Percentiles rank a stretch among this genome's conserved stretches.
These are phyloP conservation scores for Cercospora sp. DNA, from an alignment of 2,329 filamentous ascomycete genomes.

Conservation along the genomic window DNA sequence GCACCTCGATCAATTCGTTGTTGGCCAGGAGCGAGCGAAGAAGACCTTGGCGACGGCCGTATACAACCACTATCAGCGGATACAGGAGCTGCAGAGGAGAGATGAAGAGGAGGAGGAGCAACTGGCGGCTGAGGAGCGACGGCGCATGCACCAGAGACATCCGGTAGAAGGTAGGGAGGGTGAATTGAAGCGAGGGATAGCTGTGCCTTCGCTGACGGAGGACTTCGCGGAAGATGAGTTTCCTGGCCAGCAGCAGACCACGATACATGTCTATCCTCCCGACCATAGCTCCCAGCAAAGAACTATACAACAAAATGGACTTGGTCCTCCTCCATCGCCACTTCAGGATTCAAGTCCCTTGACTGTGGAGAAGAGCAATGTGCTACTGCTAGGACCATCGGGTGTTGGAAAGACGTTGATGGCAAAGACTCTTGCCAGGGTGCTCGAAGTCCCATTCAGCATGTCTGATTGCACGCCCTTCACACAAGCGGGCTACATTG, in stretches of 20 bases:
- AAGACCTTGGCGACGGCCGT: conserved; percentile 90
- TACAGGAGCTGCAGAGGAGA: conserved; percentile 72
- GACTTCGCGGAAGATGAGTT: conserved; percentile 56
- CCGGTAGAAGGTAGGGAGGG: conserved; percentile 68
- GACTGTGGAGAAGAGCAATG: conserved; percentile 92
- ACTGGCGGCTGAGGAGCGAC: conserved; percentile 68
- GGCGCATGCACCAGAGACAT: conserved; percentile 64
- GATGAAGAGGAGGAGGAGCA: conserved; percentile 77
- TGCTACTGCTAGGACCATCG: conserved; percentile 85
- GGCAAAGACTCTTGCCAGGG: conserved; percentile 83
- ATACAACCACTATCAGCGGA: conserved; percentile 93
- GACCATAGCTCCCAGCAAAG: conserved; percentile 21
- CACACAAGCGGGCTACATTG: conserved; percentile 95
- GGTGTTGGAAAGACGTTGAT: conserved; percentile 97
- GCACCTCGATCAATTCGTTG: conserved; percentile 91
- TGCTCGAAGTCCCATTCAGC: conserved; percentile 91
- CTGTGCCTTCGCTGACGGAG: conserved; percentile 38
- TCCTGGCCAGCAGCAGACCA: conserved; percentile 60
- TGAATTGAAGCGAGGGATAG: conserved; percentile 37
- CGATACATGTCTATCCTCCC: conserved; percentile 34
- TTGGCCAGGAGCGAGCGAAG: conserved; percentile 92
- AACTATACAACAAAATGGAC: conserved; percentile 19
- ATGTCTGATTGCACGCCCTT: conserved; percentile 96
- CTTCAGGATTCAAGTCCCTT: conserved; percentile 60
- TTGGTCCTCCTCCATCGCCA: conserved; percentile 37